Evolutionary conservation across 495 filamentous ascomycete genomes (phyloP), one percentile per base, ranked within the genome.

Genomic region (Letharia columbiana): DNA sequence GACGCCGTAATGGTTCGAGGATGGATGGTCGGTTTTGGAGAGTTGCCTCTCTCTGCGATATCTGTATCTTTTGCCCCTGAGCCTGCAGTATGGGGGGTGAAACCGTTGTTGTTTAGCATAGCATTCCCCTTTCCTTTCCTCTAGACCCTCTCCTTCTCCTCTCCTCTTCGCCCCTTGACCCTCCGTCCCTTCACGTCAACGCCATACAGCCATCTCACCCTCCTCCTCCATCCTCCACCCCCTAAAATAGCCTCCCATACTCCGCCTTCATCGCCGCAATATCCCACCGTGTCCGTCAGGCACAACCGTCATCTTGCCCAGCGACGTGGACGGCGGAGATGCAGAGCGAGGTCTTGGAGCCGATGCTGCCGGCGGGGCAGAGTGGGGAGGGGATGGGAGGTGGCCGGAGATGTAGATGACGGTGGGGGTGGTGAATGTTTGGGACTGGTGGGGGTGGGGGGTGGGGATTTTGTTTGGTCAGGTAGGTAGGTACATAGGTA

Each of bases 341-440:
- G 83, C 89, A 93, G 59, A 81, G 80, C 61, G 81, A 81, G 47
- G 91, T 92, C 79, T 90, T 87, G 67, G 89, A 83, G 62, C 84
- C 86, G 71, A 96, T 92, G 71, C 79, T 86, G 50, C 90, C 91
- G 69, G 86, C 23, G 75, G 65, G 94, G 78, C 20, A 96, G 82
- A 70, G 87, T 87, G 68, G 69, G 84, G 77, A 73, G 91, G 88
- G 68, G 88, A 88, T 68, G 91, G 93, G 70, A 97, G 92, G 76
- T 94, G 91, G 73, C 93, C 93, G 9, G 93, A 97, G 79, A 92
- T 87, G 82, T 90, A 98, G 80, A 97, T 88, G 70, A 87, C 82
- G 60, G 83, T 83, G 64, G 90, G 86, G 64, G 91, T 91, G 70
- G 86, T 86, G 80, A 96, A 88, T 71, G 91, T 91, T 81, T 96